phyloP scores from a whole-genome alignment of 805 yeast species.

The Monosporozyma servazzii region DNA sequence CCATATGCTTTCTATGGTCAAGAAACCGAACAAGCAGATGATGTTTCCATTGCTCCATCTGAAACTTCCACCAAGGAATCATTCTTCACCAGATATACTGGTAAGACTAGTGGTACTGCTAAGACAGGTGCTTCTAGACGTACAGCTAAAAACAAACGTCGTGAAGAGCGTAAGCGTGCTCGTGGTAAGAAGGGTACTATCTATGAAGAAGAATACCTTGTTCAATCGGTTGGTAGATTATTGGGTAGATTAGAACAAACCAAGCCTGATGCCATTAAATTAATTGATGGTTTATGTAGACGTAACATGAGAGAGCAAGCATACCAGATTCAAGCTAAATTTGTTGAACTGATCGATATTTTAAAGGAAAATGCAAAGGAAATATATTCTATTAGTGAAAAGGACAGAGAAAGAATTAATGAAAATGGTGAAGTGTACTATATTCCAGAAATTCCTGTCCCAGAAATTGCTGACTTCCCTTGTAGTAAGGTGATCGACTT shows the following conservation, averaged over 20 bases:
- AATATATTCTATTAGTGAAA: conserved; percentile 72
- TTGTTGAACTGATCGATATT: conserved; percentile 46
- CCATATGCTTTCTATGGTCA: conserved; percentile 79
- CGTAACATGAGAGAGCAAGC: conserved; percentile 73
- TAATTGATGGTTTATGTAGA: conserved; percentile 70
- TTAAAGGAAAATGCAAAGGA: conserved; percentile 59
- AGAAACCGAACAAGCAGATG: conserved; percentile 74
- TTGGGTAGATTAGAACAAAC: conserved; percentile 73
- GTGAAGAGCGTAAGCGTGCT: conserved; percentile 93
- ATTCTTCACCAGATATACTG: conserved; percentile 91
- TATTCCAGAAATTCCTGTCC: conserved; percentile 68
- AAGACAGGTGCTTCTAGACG: conserved; percentile 91
- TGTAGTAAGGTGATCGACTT: conserved; percentile 49
- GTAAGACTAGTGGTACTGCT: conserved; percentile 92
- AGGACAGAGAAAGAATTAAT: conserved; percentile 80
- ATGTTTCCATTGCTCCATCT: conserved; percentile 89
- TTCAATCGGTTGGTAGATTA: conserved; percentile 79
- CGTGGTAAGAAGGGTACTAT: conserved; percentile 97
- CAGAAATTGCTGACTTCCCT: conserved; percentile 56
- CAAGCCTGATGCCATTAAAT: conserved; percentile 58
- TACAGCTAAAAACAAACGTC: conserved; percentile 83
- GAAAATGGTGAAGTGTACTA: conserved; percentile 79
- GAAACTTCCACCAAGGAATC: conserved; percentile 90
- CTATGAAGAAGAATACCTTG: conserved; percentile 91
- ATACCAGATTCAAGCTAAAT: conserved; percentile 61